These are phyloP conservation scores for Capsicum rhomboideum DNA, from an alignment of 257 asterid species.

Conservation along the genomic window DNA sequence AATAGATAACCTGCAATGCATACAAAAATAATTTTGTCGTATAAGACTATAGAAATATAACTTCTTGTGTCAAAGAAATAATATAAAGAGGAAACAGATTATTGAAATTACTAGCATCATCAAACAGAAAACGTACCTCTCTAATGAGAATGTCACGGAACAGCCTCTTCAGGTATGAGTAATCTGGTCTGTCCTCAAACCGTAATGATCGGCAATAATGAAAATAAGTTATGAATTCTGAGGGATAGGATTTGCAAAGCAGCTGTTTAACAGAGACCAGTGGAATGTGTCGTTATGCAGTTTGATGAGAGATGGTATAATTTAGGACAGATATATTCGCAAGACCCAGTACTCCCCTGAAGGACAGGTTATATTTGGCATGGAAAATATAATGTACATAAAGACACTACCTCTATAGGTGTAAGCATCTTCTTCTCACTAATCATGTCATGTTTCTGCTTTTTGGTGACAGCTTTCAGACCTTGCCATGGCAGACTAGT, in stretches of 20 bases:
- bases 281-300: background rate
- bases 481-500: slow-evolving; percentile 96
- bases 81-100: background rate
- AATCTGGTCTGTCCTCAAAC: slow-evolving; percentile 82
- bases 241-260: slow-evolving; percentile 82
- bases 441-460: slow-evolving; percentile 87
- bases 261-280: slow-evolving; percentile 33
- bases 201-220: slow-evolving; percentile 90
- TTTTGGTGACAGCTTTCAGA: slow-evolving; percentile 84
- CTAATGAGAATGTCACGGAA: slow-evolving; percentile 71
- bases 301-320: background rate
- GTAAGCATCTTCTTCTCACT: slow-evolving; percentile 97
- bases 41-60: background rate
- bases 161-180: slow-evolving; percentile 74
- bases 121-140: slow-evolving; percentile 31
- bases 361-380: background rate
- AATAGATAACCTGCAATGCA: slow-evolving; percentile 60
- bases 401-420: slow-evolving; percentile 61
- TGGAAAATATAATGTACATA: background rate
- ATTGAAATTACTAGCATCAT: background rate
- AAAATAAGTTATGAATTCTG: slow-evolving; percentile 79
- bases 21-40: background rate
- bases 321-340: too few species aligned
- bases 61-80: background rate
- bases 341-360: background rate